Evolutionary conservation across 2,329 filamentous ascomycete genomes (phyloP).

Genomic region (Colletotrichum musae): DNA sequence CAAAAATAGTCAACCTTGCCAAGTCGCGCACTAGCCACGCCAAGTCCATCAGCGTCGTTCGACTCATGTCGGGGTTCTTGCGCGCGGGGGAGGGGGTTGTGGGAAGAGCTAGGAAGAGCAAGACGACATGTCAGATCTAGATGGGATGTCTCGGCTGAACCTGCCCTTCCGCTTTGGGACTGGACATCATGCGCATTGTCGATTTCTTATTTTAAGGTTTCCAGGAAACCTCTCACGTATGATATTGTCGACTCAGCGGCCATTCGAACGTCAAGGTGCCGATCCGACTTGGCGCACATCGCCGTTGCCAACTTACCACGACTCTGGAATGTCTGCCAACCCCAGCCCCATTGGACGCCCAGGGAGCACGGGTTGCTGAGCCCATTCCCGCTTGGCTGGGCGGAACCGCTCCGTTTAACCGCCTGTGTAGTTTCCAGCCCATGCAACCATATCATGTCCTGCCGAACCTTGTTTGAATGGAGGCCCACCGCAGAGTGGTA

Average conservation of each 20-base stretch:
- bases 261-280: slow-evolving; percentile 1
- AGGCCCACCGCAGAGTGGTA: slow-evolving; percentile 2
- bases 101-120: too few relatives aligned
- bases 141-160: slow-evolving; percentile 36
- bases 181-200: slow-evolving; percentile 32
- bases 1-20: slow-evolving; percentile 23
- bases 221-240: slow-evolving; percentile 34
- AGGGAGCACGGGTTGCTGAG: background rate
- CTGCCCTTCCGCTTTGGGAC: slow-evolving; percentile 4
- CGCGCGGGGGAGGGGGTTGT: slow-evolving; percentile 8
- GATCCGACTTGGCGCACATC: slow-evolving; percentile 21
- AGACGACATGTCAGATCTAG: slow-evolving; percentile 34
- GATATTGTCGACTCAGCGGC: slow-evolving; percentile 34
- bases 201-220: slow-evolving; percentile 35
- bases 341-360: background rate
- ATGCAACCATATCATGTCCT: slow-evolving; percentile 6
- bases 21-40: slow-evolving; percentile 6
- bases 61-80: slow-evolving; percentile 34
- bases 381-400: background rate
- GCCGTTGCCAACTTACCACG: slow-evolving; percentile 3
- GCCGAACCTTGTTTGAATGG: slow-evolving; percentile 15
- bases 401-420: slow-evolving; percentile 1
- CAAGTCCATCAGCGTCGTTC: slow-evolving; percentile 15
- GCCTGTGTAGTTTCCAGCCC: background rate
- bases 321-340: background rate